Conservation (phyloP, 192 early-diverging fungal species). For the Dimargaris cristalligena region DNA sequence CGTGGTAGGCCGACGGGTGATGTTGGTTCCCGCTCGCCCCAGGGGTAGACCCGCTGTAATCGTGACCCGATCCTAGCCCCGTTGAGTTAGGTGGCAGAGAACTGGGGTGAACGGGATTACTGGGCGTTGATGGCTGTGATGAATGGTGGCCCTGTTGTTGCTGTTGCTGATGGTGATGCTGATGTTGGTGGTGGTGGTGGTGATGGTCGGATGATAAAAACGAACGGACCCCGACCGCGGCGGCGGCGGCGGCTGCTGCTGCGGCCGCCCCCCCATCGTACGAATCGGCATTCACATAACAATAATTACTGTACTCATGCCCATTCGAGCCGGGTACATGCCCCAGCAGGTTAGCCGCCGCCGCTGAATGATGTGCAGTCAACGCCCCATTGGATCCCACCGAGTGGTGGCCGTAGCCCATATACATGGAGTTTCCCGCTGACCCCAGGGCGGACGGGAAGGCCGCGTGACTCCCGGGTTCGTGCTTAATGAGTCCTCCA, state of each 20-base stretch:
- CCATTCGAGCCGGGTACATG: not conserved
- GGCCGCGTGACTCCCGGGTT: not conserved
- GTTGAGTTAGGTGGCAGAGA: not conserved
- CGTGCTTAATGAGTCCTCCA: not conserved
- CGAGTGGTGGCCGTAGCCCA: not conserved
- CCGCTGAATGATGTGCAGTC: not conserved
- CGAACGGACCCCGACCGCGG: constrained; percentile 3
- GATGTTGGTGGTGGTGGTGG: too few relatives aligned
- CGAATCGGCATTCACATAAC: constrained; percentile 3
- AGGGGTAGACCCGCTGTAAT: not conserved
- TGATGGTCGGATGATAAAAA: not conserved
- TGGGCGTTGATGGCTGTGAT: not conserved
- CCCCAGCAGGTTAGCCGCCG: not conserved
- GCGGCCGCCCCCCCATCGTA: constrained; percentile 2
- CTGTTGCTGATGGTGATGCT: too few relatives aligned
- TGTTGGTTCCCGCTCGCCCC: not conserved
- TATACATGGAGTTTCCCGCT: constrained; percentile 6
- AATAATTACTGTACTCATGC: constrained; percentile 9
- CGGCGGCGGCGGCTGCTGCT: not conserved
- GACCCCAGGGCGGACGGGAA: not conserved
- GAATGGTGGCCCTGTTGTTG: too few relatives aligned
- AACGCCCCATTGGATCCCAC: not conserved
- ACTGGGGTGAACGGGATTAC: not conserved
- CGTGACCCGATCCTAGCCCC: not conserved
- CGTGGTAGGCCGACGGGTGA: not conserved